Percentiles rank a stretch among this genome's conserved stretches.
Conservation (phyloP, 2,329 filamentous ascomycete species). For the Falciphora oryzae region DNA sequence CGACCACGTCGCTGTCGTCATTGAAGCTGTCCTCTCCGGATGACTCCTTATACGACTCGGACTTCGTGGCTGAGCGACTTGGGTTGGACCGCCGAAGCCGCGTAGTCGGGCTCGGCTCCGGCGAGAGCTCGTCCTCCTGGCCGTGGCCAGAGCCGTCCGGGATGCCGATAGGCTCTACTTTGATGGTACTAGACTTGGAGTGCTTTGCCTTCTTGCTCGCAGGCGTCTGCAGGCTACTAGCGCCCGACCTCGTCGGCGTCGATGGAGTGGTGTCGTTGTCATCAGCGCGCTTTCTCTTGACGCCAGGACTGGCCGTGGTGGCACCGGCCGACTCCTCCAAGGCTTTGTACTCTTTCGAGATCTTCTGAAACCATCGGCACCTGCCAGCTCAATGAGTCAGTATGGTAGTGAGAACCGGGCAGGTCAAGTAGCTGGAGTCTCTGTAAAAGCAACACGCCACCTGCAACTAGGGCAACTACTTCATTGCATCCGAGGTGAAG, state of each 20-base stretch:
- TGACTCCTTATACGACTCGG: constrained; percentile 4
- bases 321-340: neutral
- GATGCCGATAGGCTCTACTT: neutral
- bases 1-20: neutral
- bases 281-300: constrained; percentile 3
- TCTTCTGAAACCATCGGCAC: constrained; percentile 9
- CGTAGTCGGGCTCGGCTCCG: neutral
- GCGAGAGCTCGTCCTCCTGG: neutral
- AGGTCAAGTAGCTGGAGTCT: neutral
- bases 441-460: neutral
- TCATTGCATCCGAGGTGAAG: constrained; percentile 8
- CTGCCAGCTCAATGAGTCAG: neutral
- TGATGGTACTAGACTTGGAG: neutral
- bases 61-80: constrained; percentile 3
- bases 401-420: neutral
- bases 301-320: neutral
- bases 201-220: neutral
- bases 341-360: constrained; percentile 7
- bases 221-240: neutral
- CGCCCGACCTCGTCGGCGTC: neutral
- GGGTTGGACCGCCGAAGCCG: neutral
- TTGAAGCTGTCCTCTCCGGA: neutral
- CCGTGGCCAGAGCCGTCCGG: neutral
- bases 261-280: neutral
- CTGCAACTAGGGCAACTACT: neutral